These are phyloP conservation scores for Earliella scabrosa DNA, from an alignment of 1,284 basidiomycete genomes.

Conservation along the genomic window DNA sequence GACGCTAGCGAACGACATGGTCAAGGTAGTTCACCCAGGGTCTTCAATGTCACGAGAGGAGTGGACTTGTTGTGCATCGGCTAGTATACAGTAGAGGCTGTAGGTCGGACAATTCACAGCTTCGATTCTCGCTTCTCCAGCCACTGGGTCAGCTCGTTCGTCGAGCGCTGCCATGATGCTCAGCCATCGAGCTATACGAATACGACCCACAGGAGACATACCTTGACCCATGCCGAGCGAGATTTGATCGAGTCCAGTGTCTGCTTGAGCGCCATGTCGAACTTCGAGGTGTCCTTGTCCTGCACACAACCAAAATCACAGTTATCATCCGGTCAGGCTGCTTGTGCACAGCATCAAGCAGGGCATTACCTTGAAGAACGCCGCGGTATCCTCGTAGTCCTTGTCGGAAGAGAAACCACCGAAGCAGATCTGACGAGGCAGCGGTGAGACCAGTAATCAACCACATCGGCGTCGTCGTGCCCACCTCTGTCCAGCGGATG, in stretches of 20 bases:
- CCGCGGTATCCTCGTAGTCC: constrained; percentile 69
- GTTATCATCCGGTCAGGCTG: no score
- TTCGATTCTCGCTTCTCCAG: constrained; percentile 45
- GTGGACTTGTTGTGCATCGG: no score
- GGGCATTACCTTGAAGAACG: constrained; percentile 80
- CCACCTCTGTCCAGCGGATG: constrained; percentile 22
- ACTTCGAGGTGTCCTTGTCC: constrained; percentile 70
- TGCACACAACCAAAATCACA: constrained; percentile 28
- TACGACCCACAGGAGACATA: constrained; percentile 33
- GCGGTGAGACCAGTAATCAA: no score
- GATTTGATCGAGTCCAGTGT: constrained; percentile 68
- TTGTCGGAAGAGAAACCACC: constrained; percentile 64
- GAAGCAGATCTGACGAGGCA: constrained; percentile 54
- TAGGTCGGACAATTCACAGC: not conserved
- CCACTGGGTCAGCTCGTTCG: constrained; percentile 64
- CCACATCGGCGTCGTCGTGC: no score
- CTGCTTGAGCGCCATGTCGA: constrained; percentile 66
- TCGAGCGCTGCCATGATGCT: constrained; percentile 58
- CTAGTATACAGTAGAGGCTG: not conserved
- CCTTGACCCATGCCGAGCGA: constrained; percentile 62
- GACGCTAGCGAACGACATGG: no score
- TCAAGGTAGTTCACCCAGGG: no score
- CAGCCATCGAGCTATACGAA: not conserved
- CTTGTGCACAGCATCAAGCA: no score
- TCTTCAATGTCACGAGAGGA: no score